phyloP scores from a whole-genome alignment of 2,329 filamentous ascomycete species.

The Dothidotthia symphoricarpi region DNA sequence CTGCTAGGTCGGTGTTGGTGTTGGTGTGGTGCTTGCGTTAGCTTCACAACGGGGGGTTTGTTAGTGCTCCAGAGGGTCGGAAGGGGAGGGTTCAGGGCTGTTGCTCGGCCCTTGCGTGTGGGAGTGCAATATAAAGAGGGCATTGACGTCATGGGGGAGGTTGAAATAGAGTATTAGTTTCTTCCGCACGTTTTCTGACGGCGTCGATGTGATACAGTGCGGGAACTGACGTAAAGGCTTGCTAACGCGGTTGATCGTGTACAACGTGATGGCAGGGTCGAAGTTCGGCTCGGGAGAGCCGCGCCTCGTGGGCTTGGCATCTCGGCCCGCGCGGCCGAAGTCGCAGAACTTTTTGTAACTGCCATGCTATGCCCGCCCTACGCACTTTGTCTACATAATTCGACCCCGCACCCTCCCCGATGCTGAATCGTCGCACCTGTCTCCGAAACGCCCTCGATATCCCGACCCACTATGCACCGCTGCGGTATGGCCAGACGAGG shows the following conservation, averaged over 20 bases:
- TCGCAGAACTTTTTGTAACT: constrained; percentile 14
- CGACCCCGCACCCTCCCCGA: constrained; percentile 22
- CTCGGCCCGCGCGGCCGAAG: background rate
- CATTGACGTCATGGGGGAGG: constrained; percentile 8
- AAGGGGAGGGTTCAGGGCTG: no score
- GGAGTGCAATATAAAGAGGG: no score
- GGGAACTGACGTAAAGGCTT: constrained; percentile 8
- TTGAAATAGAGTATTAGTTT: constrained; percentile 26
- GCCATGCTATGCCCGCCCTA: no score
- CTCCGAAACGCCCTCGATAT: constrained; percentile 44
- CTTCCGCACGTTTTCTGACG: constrained; percentile 15
- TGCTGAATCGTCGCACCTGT: constrained; percentile 49
- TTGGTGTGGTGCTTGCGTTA: constrained; percentile 1
- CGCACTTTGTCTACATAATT: constrained; percentile 3
- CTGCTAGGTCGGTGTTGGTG: constrained; percentile 1
- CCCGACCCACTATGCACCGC: constrained; percentile 17
- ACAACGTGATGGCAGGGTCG: background rate
- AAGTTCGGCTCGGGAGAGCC: no score
- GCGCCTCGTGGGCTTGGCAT: background rate
- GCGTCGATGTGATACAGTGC: constrained; percentile 10
- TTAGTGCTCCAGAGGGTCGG: no score
- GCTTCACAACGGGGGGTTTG: no score
- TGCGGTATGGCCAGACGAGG: no score
- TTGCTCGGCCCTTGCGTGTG: no score
- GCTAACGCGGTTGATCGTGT: constrained; percentile 4